Conservation (phyloP, 208 protist genomes). For the Herpetomonas tarakana region DNA sequence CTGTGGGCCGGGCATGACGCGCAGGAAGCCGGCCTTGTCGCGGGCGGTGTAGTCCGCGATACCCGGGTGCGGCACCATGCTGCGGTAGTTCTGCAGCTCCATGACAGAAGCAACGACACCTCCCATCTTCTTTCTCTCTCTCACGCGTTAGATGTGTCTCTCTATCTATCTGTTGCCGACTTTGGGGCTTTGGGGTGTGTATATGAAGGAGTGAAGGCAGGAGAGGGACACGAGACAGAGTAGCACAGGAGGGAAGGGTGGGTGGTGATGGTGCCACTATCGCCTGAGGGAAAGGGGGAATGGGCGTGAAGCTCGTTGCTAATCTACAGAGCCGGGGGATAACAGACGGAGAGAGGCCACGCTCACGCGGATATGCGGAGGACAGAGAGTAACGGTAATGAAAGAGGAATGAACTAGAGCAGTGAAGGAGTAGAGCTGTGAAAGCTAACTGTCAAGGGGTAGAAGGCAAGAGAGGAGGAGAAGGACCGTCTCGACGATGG, state of each 20-base stretch:
- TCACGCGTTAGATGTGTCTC: neutral
- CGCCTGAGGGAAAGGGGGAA: neutral
- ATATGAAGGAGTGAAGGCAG: constrained; percentile 6
- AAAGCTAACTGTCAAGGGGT: neutral
- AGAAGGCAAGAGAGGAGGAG: neutral
- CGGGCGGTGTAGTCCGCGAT: constrained; percentile 1
- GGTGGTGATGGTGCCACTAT: neutral
- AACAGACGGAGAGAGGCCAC: neutral
- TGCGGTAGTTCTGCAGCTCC: constrained; percentile 12
- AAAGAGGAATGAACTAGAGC: neutral
- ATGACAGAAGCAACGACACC: constrained; percentile 7
- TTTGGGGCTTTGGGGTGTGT: neutral
- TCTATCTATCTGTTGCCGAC: neutral
- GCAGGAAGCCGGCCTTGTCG: constrained; percentile 5
- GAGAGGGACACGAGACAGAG: neutral
- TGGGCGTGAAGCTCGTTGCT: no score
- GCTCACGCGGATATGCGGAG: neutral
- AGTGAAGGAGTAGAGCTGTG: neutral
- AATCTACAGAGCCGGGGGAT: no score
- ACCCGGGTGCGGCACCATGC: constrained; percentile 4
- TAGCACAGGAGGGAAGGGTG: neutral
- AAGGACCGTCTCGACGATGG: no score
- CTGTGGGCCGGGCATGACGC: constrained; percentile 10
- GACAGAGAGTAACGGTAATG: neutral
- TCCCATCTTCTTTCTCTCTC: neutral